These are phyloP conservation scores for Backusella liffmaniae DNA, from an alignment of 192 early-diverging fungal species.

Conservation along the genomic window DNA sequence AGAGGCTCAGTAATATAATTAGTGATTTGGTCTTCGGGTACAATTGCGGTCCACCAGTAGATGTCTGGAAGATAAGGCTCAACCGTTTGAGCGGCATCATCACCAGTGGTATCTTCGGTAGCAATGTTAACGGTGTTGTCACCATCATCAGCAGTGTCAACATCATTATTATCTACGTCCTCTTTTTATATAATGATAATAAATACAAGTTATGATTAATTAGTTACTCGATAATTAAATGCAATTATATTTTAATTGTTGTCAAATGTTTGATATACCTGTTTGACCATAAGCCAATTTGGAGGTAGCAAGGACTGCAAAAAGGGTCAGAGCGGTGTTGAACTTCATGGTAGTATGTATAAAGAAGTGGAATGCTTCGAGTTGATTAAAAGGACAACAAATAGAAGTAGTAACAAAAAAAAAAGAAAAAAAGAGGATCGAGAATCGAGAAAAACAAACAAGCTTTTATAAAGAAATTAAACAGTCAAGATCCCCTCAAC, in stretches of 20 bases:
- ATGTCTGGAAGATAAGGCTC: conserved; percentile 3
- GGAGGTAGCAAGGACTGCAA: background rate
- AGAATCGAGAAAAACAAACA: background rate
- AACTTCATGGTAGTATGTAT: background rate
- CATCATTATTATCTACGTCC: background rate
- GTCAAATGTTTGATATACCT: background rate
- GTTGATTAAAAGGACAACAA: background rate
- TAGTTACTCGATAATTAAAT: background rate
- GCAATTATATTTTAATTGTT: background rate
- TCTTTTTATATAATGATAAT: background rate
- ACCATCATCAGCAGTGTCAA: background rate
- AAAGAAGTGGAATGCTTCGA: background rate
- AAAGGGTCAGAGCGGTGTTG: background rate
- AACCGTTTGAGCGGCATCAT: background rate
- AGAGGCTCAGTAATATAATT: conserved; percentile 9
- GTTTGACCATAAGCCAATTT: conserved; percentile 4
- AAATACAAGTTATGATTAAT: background rate
- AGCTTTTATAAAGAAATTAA: conserved; percentile 1
- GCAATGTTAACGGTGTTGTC: background rate
- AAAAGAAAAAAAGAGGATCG: background rate
- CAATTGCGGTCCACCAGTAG: conserved; percentile 13
- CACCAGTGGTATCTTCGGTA: background rate
- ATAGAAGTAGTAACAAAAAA: background rate
- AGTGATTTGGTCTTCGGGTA: background rate
- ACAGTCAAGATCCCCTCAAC: background rate